Conservation (phyloP, 768 basidiomycete species). For the Trametes sanguinea region DNA sequence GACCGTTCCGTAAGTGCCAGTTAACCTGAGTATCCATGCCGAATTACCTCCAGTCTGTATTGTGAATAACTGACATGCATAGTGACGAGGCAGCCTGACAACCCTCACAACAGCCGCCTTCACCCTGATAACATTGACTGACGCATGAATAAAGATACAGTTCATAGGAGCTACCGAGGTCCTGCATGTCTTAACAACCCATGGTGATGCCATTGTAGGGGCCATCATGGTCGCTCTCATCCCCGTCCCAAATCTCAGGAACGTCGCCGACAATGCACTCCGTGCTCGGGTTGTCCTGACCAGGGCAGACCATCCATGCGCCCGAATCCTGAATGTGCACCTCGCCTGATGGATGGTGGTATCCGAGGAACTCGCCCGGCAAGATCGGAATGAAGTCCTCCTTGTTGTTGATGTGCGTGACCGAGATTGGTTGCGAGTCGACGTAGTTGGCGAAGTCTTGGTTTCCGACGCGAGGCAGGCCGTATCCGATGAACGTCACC, state of each 20-base stretch:
- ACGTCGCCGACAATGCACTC: constrained; percentile 58
- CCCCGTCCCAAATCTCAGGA: constrained; percentile 47
- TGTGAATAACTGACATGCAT: too few species aligned
- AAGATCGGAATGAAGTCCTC: constrained; percentile 42
- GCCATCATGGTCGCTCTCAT: constrained; percentile 50
- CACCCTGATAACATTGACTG: neutral
- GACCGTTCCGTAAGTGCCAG: too few species aligned
- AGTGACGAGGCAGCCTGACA: too few species aligned
- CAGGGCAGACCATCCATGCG: constrained; percentile 55
- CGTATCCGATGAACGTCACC: constrained; percentile 32
- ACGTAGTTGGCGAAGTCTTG: constrained; percentile 60
- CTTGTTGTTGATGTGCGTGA: constrained; percentile 60
- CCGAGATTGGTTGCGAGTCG: constrained; percentile 41
- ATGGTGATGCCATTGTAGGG: constrained; percentile 41
- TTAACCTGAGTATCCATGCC: too few species aligned
- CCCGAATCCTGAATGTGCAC: constrained; percentile 42
- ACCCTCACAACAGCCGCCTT: too few species aligned
- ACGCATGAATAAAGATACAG: neutral
- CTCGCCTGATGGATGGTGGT: constrained; percentile 45
- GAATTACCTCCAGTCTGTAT: too few species aligned
- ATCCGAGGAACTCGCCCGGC: constrained; percentile 43
- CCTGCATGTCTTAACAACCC: constrained; percentile 18
- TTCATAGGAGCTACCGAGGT: neutral
- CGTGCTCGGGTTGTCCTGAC: constrained; percentile 59
- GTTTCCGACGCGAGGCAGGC: constrained; percentile 50